Evolutionary conservation across 768 basidiomycete species (phyloP).

Genomic region (Rhizopogon vinicolor): DNA sequence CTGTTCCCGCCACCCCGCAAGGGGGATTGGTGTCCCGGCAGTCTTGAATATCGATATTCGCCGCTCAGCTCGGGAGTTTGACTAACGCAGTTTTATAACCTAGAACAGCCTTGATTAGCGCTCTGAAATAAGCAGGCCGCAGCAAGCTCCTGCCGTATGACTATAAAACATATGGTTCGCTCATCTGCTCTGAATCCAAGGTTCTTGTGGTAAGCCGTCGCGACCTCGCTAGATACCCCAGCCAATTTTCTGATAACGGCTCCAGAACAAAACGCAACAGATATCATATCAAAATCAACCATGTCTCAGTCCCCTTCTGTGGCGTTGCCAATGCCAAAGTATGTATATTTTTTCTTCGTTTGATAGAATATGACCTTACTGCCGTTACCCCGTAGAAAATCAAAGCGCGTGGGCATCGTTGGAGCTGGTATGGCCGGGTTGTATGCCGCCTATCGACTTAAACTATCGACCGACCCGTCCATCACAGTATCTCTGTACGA

Average conservation of each 20-base stretch:
- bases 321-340: neutral
- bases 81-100: neutral
- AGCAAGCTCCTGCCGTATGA: neutral
- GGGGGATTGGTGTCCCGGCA: neutral
- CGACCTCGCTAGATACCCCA: neutral
- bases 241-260: neutral
- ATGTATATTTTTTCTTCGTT: neutral
- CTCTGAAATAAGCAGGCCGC: neutral
- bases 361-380: neutral
- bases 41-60: neutral
- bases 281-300: neutral
- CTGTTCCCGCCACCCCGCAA: neutral
- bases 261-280: neutral
- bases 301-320: neutral
- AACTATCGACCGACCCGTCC: neutral
- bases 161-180: neutral
- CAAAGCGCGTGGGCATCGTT: neutral
- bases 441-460: slow-evolving; percentile 1
- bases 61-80: neutral
- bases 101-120: too few relatives aligned
- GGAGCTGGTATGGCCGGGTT: slow-evolving; percentile 2
- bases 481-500: slow-evolving; percentile 1
- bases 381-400: neutral
- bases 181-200: neutral
- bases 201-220: neutral